phyloP scores from a whole-genome alignment of 306 rosid genomes.

The Gleditsia sinensis region DNA sequence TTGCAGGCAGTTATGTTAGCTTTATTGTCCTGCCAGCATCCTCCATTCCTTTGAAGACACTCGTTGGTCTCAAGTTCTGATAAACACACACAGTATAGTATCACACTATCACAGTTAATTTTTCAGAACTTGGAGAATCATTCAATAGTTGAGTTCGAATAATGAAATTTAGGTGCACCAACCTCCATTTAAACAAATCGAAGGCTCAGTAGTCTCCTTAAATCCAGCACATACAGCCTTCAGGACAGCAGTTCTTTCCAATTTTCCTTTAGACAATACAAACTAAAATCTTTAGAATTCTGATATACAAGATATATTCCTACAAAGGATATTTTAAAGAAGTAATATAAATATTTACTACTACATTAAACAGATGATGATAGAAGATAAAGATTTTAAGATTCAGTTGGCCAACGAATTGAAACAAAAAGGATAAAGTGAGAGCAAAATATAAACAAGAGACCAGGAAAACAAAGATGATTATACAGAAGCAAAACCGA shows the following conservation, averaged over 20 bases:
- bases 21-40: constrained; percentile 71
- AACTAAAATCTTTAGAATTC: constrained; percentile 33
- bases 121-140: constrained; percentile 4
- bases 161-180: constrained; percentile 28
- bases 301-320: background rate
- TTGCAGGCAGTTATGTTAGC: constrained; percentile 84
- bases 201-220: constrained; percentile 79
- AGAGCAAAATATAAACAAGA: background rate
- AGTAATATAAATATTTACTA: background rate
- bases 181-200: constrained; percentile 83
- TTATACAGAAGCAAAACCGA: background rate
- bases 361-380: background rate
- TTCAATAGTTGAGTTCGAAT: background rate
- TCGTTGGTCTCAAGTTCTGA: constrained; percentile 85
- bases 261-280: constrained; percentile 63
- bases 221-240: constrained; percentile 93
- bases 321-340: background rate
- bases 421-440: background rate
- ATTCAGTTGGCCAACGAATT: constrained; percentile 22
- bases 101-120: background rate
- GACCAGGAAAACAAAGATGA: background rate
- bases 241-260: constrained; percentile 77
- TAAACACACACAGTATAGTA: constrained; percentile 21
- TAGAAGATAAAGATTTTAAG: background rate
- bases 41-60: constrained; percentile 81